Base-by-base conservation (phyloP, 2,329 filamentous ascomycete species). In the Plectosphaerella sp. region DNA sequence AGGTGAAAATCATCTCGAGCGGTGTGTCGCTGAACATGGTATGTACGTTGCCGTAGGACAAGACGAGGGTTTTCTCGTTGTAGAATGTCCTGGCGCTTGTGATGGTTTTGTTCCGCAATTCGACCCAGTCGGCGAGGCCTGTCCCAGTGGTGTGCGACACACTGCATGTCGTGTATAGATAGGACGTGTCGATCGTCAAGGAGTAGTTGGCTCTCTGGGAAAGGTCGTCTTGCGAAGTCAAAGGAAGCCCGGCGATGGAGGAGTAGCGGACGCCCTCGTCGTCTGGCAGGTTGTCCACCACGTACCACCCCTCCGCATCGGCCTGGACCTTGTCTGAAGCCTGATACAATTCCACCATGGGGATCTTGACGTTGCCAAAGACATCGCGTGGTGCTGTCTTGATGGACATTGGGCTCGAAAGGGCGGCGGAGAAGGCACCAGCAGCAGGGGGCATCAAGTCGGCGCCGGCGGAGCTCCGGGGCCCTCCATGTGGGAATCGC, bases 331-430 rank as follows among this genome's bases (percentile, higher is more conserved):
- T 9, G 20, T 25, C 37, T 25, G 41, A 25, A 12, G 7, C 7
- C 16, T 12, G 2, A 33, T 42, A 49, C 16, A 36, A 14, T 18
- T 52, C 51, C 11, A 52, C 7, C 47, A 52, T 46, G 1, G 47
- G 51, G 6, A 52, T 49, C 20, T 52, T 52, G 8, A 49, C 33
- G 14, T 52, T 52, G 41, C 51, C 42, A 22, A 49, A 52, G n/a
- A 41, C 5, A 20, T 52, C 47, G 18, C 39, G 51, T 3, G 51
- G 47, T 0, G 20, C 22, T 15, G 6, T 28, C 9, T 52, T 52
- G 18, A 49, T n/a, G 1, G 36, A 37, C 1, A 20, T 42, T 8
- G 50, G 50, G 7, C 25, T 48, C 10, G 46, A 48, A 0, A 52
- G 7, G 8, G 50, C 50, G 1, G 41, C 24, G 12, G 36, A 36